phyloP scores from a whole-genome alignment of 2,329 filamentous ascomycete species.

The Purpureocillium lavendulum region DNA sequence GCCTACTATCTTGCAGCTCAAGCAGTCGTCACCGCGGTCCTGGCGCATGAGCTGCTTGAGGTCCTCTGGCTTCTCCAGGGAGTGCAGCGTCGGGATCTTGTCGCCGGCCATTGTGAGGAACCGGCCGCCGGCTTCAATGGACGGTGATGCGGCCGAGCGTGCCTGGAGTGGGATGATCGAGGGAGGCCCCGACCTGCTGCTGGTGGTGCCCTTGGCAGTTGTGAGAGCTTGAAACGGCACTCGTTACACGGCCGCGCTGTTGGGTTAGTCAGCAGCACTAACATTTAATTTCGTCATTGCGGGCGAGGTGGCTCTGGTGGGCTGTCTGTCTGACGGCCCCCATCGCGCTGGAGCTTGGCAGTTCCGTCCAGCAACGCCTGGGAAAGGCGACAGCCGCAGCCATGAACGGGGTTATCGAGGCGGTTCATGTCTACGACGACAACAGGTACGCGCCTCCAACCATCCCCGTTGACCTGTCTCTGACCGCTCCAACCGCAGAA shows the following conservation, averaged over 20 bases:
- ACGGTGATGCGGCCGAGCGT: no score
- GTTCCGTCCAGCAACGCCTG: constrained; percentile 6
- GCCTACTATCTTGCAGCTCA: constrained; percentile 66
- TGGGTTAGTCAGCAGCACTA: constrained; percentile 2
- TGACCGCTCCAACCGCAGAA: constrained; percentile 41
- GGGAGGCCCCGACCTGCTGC: no score
- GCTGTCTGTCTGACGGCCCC: neutral
- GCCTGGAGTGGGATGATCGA: no score
- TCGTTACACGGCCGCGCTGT: no score
- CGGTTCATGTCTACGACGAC: constrained; percentile 95
- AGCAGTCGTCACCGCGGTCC: constrained; percentile 57
- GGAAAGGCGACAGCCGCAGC: constrained; percentile 27
- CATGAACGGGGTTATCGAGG: constrained; percentile 86
- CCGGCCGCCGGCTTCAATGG: no score
- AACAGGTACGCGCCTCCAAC: constrained; percentile 56
- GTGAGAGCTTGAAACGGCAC: no score
- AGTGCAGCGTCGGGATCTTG: constrained; percentile 40
- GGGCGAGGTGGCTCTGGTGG: neutral
- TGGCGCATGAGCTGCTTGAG: constrained; percentile 48
- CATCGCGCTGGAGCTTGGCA: constrained; percentile 1
- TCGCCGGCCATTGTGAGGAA: constrained; percentile 21
- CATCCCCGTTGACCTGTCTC: neutral
- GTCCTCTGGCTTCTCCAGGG: constrained; percentile 52
- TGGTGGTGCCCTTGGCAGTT: neutral
- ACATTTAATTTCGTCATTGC: neutral